A percentile compares a stretch with the other conserved stretches of the same genome.
Evolutionary conservation across 2,329 filamentous ascomycete genomes (phyloP).

Genomic region (Aspergillus uvarum): DNA sequence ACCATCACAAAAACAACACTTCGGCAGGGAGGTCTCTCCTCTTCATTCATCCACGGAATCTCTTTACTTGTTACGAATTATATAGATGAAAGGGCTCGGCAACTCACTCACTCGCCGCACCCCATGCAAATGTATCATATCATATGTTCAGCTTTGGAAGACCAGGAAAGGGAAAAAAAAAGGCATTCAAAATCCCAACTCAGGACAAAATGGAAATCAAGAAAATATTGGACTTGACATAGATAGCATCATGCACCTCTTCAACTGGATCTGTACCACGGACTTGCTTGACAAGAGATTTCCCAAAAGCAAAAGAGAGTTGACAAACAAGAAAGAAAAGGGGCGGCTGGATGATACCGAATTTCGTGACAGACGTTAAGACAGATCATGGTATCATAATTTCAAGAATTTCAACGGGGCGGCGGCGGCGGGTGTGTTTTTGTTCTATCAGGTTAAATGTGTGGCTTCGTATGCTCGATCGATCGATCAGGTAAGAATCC

Average conservation of each 20-base stretch:
- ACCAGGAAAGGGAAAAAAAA: background rate
- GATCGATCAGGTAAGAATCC: slow-evolving; percentile 35
- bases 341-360: background rate
- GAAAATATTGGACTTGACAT: background rate
- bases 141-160: slow-evolving; percentile 11
- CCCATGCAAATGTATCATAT: slow-evolving; percentile 20
- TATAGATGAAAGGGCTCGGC: background rate
- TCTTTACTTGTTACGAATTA: background rate
- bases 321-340: too few relatives aligned
- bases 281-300: too few relatives aligned
- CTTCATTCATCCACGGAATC: too few relatives aligned
- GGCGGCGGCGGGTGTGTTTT: background rate
- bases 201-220: slow-evolving; percentile 12
- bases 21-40: too few relatives aligned
- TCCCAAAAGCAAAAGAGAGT: too few relatives aligned
- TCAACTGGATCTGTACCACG: too few relatives aligned
- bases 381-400: slow-evolving; percentile 4
- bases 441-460: background rate
- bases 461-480: background rate
- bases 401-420: background rate
- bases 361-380: background rate
- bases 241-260: too few relatives aligned
- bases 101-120: background rate
- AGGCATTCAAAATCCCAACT: slow-evolving; percentile 20
- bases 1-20: too few relatives aligned